Evolutionary conservation across 1,284 basidiomycete species (phyloP).

Genomic region (Apiotrichum gracile): DNA sequence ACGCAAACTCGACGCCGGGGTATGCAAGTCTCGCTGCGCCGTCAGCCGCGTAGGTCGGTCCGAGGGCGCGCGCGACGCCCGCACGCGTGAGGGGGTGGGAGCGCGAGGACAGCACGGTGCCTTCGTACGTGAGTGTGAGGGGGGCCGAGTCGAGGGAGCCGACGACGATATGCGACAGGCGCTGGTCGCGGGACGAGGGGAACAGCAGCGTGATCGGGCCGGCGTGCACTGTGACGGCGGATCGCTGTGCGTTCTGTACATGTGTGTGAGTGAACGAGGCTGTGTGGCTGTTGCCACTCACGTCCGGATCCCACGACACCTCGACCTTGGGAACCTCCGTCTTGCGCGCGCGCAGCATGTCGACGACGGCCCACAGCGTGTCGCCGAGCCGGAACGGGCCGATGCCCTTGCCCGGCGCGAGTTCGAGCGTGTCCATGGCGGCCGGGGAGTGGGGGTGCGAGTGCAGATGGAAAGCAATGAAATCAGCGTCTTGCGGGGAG

Average conservation of each 20-base stretch:
- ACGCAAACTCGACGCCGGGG: conserved; percentile 75
- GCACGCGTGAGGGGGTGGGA: conserved; percentile 57
- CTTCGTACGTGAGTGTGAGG: conserved; percentile 65
- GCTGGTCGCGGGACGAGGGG: conserved; percentile 59
- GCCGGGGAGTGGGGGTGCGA: background rate
- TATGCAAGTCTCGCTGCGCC: conserved; percentile 42
- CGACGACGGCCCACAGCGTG: conserved; percentile 73
- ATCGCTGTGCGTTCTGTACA: conserved; percentile 50
- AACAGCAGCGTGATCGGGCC: conserved; percentile 73
- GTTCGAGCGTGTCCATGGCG: conserved; percentile 56
- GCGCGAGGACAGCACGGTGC: conserved; percentile 56
- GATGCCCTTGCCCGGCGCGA: conserved; percentile 68
- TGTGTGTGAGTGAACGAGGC: too few species aligned
- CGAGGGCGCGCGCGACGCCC: conserved; percentile 66
- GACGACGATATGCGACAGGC: conserved; percentile 64
- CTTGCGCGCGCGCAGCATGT: conserved; percentile 54
- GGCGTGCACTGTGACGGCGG: conserved; percentile 69
- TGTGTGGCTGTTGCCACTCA: conserved; percentile 33
- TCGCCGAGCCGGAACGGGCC: conserved; percentile 73
- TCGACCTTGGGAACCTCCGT: conserved; percentile 68
- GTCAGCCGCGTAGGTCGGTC: conserved; percentile 69
- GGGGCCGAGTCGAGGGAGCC: conserved; percentile 33
- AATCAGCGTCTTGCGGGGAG: background rate
- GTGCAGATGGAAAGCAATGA: background rate
- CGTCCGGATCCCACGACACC: conserved; percentile 72